Percentiles rank a stretch among this genome's conserved stretches.
phyloP scores from a whole-genome alignment of 2,329 filamentous ascomycete genomes.

The Aspergillus quadricinctus region DNA sequence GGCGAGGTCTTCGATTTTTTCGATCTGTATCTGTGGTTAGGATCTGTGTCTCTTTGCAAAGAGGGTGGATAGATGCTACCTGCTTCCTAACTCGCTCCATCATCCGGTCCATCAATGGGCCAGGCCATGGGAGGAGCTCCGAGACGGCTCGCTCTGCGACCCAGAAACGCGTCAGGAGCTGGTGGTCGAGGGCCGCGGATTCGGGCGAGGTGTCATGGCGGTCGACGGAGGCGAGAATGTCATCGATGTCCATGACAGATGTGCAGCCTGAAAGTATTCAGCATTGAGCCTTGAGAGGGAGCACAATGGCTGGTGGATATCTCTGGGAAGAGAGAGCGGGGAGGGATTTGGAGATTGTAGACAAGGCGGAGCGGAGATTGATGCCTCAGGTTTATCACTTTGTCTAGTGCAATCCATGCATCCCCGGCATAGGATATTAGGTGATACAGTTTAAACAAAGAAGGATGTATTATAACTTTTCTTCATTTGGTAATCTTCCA shows the following conservation, averaged over 20 bases:
- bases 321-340: not conserved
- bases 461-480: conserved; percentile 1
- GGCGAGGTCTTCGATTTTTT: conserved; percentile 61
- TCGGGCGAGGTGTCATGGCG: conserved; percentile 45
- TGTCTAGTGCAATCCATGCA: not conserved
- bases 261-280: not conserved
- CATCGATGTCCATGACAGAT: conserved; percentile 67
- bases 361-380: conserved; percentile 15
- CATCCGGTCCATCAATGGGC: conserved; percentile 74
- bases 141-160: conserved; percentile 85
- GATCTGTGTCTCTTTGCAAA: no score
- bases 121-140: conserved; percentile 77
- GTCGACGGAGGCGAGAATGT: conserved; percentile 72
- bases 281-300: conserved; percentile 1
- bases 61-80: conserved; percentile 24
- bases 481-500: conserved; percentile 20
- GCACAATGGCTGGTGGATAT: not conserved
- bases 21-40: conserved; percentile 45
- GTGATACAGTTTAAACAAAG: not conserved
- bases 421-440: not conserved
- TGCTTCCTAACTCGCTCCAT: conserved; percentile 67
- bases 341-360: conserved; percentile 3
- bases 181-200: conserved; percentile 61
- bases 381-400: conserved; percentile 1
- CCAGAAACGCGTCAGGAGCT: conserved; percentile 87